These are phyloP conservation scores for Closterium sp. DNA, from an alignment of 139 green algal species.

Conservation along the genomic window DNA sequence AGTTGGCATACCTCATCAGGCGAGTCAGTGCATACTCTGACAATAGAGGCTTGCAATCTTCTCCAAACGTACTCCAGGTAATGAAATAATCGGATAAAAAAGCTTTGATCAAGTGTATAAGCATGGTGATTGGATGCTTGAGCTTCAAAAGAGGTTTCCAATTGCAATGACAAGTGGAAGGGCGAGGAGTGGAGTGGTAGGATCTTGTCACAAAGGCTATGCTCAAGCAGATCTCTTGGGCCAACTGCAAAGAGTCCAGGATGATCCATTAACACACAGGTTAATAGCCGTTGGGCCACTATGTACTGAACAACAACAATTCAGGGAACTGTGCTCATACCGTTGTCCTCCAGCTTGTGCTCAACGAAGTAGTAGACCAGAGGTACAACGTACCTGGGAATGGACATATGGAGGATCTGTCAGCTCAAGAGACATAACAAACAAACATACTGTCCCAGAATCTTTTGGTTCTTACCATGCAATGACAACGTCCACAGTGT, in stretches of 20 bases:
- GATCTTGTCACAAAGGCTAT: background rate
- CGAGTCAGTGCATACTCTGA: background rate
- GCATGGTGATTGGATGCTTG: background rate
- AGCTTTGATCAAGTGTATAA: background rate
- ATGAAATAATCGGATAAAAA: background rate
- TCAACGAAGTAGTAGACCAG: conserved; percentile 74
- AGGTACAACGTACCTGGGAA: conserved; percentile 72
- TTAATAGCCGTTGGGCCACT: no score
- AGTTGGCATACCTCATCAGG: background rate
- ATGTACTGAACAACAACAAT: background rate
- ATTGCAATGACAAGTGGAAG: background rate
- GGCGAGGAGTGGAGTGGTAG: background rate
- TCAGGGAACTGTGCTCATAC: background rate
- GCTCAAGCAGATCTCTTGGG: background rate
- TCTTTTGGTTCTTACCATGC: conserved; percentile 25
- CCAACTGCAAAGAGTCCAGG: background rate
- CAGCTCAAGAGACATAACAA: background rate
- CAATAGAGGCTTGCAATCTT: background rate
- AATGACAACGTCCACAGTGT: conserved; percentile 61
- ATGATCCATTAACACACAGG: background rate
- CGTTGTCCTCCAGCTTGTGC: background rate
- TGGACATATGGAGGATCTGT: background rate
- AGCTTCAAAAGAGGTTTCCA: background rate
- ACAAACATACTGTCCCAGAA: background rate
- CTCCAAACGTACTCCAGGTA: background rate